A percentile compares a stretch with the other conserved stretches of the same genome.
phyloP scores from a whole-genome alignment of 2,329 filamentous ascomycete species.

The Endothia cerciana region DNA sequence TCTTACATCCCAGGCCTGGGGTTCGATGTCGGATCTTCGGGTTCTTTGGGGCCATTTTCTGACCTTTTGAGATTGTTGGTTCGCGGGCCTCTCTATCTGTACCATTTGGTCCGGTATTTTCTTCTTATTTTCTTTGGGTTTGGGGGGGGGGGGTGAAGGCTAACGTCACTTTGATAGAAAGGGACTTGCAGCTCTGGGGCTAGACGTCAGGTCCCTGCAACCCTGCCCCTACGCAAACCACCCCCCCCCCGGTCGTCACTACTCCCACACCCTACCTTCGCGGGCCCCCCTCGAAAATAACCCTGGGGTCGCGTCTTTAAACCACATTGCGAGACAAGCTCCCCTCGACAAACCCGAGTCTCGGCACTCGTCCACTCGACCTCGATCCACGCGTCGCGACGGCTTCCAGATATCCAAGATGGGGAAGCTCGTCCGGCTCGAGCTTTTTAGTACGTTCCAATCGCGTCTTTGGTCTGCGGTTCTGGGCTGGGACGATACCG shows the following conservation, averaged over 20 bases:
- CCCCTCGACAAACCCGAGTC: not conserved
- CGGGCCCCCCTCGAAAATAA: conserved; percentile 10
- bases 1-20: no score
- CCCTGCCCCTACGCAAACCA: not conserved
- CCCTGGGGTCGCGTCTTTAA: conserved; percentile 5
- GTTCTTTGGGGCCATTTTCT: no score
- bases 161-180: no score
- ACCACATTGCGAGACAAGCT: conserved; percentile 5
- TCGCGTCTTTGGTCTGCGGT: conserved; percentile 9
- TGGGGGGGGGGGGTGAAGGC: no score
- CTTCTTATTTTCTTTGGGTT: no score
- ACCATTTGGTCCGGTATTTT: no score
- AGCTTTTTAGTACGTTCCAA: conserved; percentile 78
- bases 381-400: conserved; percentile 24
- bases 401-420: conserved; percentile 57
- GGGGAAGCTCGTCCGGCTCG: conserved; percentile 94
- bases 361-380: conserved; percentile 3
- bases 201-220: not conserved
- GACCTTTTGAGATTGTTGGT: no score
- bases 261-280: not conserved
- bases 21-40: no score
- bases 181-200: no score
- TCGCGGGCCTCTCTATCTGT: no score
- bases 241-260: not conserved
- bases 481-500: not conserved